Percentiles rank a stretch among this genome's conserved stretches.
Evolutionary conservation across 75 land plant genomes (phyloP).

Genomic region (Cupressus sempervirens): DNA sequence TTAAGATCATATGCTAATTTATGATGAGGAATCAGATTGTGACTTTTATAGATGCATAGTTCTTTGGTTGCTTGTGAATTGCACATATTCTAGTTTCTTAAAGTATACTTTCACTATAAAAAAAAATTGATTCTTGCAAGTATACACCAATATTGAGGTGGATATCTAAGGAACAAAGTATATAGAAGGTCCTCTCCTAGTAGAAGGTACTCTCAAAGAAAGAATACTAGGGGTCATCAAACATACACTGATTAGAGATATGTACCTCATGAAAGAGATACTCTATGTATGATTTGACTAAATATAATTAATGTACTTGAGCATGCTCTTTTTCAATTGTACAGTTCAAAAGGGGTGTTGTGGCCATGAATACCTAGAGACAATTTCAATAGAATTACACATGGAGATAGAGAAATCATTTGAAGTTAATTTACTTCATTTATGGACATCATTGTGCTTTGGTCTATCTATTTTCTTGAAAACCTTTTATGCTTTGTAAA

Average conservation of each 20-base stretch:
- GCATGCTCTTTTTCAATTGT: background rate
- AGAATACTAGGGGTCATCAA: constrained; percentile 41
- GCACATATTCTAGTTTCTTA: background rate
- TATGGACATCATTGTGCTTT: background rate
- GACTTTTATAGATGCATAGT: background rate
- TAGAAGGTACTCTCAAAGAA: constrained; percentile 38
- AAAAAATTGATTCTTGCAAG: constrained; percentile 28
- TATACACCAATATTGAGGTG: constrained; percentile 44
- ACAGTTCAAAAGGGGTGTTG: background rate
- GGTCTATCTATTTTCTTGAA: background rate
- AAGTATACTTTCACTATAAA: background rate
- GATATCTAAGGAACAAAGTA: constrained; percentile 65
- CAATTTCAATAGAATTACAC: background rate
- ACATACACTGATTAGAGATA: constrained; percentile 22
- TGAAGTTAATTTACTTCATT: background rate
- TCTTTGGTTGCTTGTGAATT: background rate
- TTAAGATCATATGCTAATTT: constrained; percentile 29
- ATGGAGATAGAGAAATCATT: background rate
- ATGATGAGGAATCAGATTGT: background rate
- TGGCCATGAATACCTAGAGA: background rate
- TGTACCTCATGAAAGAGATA: constrained; percentile 26
- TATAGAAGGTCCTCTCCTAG: constrained; percentile 64
- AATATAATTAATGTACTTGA: background rate
- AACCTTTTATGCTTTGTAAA: background rate
- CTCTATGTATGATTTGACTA: background rate